These are phyloP conservation scores for Colletotrichum sp. DNA, from an alignment of 2,329 filamentous ascomycete genomes.

Conservation along the genomic window DNA sequence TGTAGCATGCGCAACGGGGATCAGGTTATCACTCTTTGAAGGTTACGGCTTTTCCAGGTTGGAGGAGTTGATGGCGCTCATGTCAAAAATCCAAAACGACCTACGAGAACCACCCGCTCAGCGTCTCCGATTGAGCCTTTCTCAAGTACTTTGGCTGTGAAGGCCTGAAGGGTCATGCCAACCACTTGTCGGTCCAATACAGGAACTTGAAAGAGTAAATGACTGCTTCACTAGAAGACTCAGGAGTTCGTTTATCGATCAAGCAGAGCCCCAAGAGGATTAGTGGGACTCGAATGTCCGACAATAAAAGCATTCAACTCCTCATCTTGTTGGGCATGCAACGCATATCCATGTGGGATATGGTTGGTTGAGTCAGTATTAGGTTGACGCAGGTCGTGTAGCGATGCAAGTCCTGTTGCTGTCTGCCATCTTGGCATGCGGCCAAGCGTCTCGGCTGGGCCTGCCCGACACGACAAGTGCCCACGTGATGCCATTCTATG, in stretches of 20 bases:
- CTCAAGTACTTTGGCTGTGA: not conserved
- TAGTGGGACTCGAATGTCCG: not conserved
- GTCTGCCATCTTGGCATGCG: slow-evolving; percentile 5
- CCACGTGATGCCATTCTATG: not conserved
- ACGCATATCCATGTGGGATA: not conserved
- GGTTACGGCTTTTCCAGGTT: not conserved
- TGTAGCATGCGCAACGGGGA: not conserved
- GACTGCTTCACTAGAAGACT: not conserved
- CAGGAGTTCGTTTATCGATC: not conserved
- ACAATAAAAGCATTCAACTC: not conserved
- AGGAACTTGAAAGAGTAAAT: not conserved
- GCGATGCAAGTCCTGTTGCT: not conserved
- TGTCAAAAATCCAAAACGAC: not conserved
- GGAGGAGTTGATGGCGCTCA: no score
- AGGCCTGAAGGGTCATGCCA: not conserved
- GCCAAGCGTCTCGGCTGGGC: not conserved
- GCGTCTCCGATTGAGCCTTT: not conserved
- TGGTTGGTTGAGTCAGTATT: not conserved
- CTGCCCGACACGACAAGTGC: not conserved
- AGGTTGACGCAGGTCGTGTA: not conserved
- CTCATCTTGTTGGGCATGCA: not conserved
- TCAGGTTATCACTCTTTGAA: not conserved
- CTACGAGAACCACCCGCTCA: not conserved
- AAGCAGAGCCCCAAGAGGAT: not conserved
- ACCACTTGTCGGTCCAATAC: not conserved